Evolutionary conservation across 108 stramenopile genomes (phyloP).

Genomic region (Cyclostephanos tholiformis): DNA sequence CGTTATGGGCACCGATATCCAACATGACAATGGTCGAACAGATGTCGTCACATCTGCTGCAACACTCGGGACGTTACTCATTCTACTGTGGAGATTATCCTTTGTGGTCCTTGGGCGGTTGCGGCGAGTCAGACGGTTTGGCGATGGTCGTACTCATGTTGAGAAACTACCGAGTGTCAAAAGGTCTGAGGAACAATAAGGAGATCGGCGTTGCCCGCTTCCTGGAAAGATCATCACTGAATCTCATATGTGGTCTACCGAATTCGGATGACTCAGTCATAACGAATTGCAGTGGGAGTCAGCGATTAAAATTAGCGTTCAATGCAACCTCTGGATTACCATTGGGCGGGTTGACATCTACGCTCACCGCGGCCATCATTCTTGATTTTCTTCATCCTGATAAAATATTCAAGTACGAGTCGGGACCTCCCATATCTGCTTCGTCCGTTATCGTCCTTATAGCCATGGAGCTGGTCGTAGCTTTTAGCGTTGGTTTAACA

Average conservation of each 20-base stretch:
- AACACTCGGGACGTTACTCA: slow-evolving; percentile 46
- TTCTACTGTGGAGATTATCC: slow-evolving; percentile 56
- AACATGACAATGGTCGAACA: slow-evolving; percentile 38
- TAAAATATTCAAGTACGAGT: slow-evolving; percentile 37
- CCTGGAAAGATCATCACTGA: slow-evolving; percentile 37
- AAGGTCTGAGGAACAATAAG: slow-evolving; percentile 39
- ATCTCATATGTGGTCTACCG: slow-evolving; percentile 41
- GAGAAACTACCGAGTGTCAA: slow-evolving; percentile 48
- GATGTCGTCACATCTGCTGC: slow-evolving; percentile 50
- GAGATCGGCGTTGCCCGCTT: slow-evolving; percentile 39
- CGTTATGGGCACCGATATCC: slow-evolving; percentile 27
- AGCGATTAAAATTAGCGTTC: slow-evolving; percentile 41
- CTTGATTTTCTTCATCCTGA: slow-evolving; percentile 45
- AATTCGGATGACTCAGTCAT: slow-evolving; percentile 42
- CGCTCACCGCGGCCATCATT: slow-evolving; percentile 55
- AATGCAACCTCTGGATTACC: slow-evolving; percentile 39
- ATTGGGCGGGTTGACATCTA: slow-evolving; percentile 40
- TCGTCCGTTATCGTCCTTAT: slow-evolving; percentile 55
- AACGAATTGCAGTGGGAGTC: slow-evolving; percentile 26
- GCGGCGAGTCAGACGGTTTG: slow-evolving; percentile 11
- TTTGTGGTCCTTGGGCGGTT: slow-evolving; percentile 54
- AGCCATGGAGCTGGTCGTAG: slow-evolving; percentile 56
- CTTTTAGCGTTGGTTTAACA: slow-evolving; percentile 50
- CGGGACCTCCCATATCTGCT: slow-evolving; percentile 54
- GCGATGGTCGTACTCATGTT: slow-evolving; percentile 21